Conservation (phyloP, 1,139 yeast species). For the Zhuliangozyma blackwelliae region DNA sequence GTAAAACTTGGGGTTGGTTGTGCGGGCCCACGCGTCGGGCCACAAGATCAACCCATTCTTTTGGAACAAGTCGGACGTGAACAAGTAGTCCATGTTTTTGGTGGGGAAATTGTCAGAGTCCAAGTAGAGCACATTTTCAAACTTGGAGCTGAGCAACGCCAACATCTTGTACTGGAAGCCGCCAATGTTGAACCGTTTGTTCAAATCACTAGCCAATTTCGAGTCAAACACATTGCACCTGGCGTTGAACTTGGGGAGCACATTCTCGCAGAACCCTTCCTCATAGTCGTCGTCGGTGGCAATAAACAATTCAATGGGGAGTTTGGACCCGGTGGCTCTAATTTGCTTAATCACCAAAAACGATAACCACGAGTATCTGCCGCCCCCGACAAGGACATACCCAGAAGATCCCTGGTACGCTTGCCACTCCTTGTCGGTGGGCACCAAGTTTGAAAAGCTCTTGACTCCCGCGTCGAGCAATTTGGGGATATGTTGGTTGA, state of each 20-base stretch:
- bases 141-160: slow-evolving; percentile 55
- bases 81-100: slow-evolving; percentile 46
- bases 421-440: slow-evolving; percentile 31
- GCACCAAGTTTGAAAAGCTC: slow-evolving; percentile 37
- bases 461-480: slow-evolving; percentile 27
- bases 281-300: slow-evolving; percentile 50
- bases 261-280: slow-evolving; percentile 45
- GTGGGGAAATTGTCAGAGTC: slow-evolving; percentile 70
- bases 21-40: slow-evolving; percentile 51
- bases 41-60: slow-evolving; percentile 45
- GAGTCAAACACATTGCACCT: slow-evolving; percentile 48
- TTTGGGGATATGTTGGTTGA: slow-evolving; percentile 26
- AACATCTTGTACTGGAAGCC: slow-evolving; percentile 64
- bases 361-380: slow-evolving; percentile 41
- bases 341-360: slow-evolving; percentile 41
- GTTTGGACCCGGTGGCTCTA: slow-evolving; percentile 33
- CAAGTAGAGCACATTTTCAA: slow-evolving; percentile 55
- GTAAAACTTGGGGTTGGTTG: slow-evolving; percentile 43
- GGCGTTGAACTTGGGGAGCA: slow-evolving; percentile 50
- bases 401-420: slow-evolving; percentile 34
- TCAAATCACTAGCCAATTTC: slow-evolving; percentile 20
- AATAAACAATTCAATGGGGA: slow-evolving; percentile 47
- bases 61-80: slow-evolving; percentile 33
- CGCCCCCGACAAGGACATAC: slow-evolving; percentile 44
- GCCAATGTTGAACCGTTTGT: slow-evolving; percentile 32